Percentiles rank a stretch among this genome's conserved stretches.
phyloP scores from a whole-genome alignment of 345 rosid genomes.

The Nephelium lappaceum region DNA sequence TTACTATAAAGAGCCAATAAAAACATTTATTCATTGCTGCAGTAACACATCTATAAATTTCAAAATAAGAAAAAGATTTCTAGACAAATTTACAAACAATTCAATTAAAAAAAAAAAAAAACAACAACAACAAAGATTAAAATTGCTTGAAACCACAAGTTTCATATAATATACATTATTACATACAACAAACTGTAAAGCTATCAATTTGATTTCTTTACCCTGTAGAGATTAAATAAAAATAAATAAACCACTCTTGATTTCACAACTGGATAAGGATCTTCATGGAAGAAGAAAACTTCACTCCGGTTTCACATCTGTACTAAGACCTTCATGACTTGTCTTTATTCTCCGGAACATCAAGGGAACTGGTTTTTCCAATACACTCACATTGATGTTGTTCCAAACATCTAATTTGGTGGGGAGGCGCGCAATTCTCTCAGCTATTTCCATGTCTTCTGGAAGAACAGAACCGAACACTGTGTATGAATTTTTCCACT shows the following conservation, averaged over 20 bases:
- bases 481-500: slow-evolving; percentile 76
- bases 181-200: neutral
- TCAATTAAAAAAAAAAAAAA: neutral
- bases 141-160: neutral
- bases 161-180: neutral
- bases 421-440: slow-evolving; percentile 68
- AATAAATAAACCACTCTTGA: neutral
- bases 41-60: no score
- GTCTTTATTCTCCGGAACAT: slow-evolving; percentile 51
- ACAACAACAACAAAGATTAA: neutral
- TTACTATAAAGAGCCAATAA: no score
- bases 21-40: no score
- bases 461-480: slow-evolving; percentile 80
- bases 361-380: slow-evolving; percentile 70
- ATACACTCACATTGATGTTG: slow-evolving; percentile 66
- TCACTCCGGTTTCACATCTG: slow-evolving; percentile 19
- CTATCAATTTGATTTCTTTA: slow-evolving; percentile 4
- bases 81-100: neutral
- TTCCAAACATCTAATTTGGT: slow-evolving; percentile 83
- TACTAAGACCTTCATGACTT: slow-evolving; percentile 29
- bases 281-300: neutral
- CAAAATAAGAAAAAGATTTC: no score
- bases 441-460: slow-evolving; percentile 79
- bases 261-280: neutral
- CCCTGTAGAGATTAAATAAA: neutral